A percentile compares a stretch with the other conserved stretches of the same genome.
phyloP scores from a whole-genome alignment of 306 rosid species.

The Casuarina equisetifolia region DNA sequence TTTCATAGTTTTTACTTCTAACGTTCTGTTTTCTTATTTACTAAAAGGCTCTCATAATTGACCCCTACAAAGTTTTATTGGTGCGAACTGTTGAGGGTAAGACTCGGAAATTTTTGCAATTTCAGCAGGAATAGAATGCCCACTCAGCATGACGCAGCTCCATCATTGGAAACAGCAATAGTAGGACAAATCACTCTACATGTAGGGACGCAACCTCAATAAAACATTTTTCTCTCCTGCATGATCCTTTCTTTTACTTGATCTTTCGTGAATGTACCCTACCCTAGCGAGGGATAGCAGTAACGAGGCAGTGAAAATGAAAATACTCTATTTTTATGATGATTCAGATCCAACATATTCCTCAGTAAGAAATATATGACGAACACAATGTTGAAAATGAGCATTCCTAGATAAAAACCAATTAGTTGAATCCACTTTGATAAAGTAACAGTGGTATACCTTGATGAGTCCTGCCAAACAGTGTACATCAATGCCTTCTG shows the following conservation, averaged over 20 bases:
- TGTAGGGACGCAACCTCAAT: background rate
- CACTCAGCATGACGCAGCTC: too few relatives aligned
- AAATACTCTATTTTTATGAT: background rate
- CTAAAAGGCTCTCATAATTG: background rate
- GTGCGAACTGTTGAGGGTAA: too few relatives aligned
- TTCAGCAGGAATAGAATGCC: too few relatives aligned
- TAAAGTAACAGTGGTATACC: conserved; percentile 38
- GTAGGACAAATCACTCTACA: background rate
- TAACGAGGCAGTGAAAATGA: background rate
- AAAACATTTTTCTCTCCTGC: background rate
- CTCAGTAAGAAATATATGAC: background rate
- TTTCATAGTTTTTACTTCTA: background rate
- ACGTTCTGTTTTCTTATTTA: background rate
- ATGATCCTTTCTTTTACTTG: background rate
- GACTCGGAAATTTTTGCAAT: too few relatives aligned
- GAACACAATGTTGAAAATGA: background rate
- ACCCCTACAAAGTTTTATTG: too few relatives aligned
- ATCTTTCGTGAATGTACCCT: background rate
- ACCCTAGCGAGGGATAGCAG: background rate
- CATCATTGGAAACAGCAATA: background rate
- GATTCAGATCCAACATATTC: background rate
- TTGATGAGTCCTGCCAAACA: conserved; percentile 90
- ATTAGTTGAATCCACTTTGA: background rate
- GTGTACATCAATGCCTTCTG: conserved; percentile 79
- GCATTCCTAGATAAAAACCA: background rate